Base-by-base conservation (phyloP, 257 asterid genomes). In the Catharanthus roseus region DNA sequence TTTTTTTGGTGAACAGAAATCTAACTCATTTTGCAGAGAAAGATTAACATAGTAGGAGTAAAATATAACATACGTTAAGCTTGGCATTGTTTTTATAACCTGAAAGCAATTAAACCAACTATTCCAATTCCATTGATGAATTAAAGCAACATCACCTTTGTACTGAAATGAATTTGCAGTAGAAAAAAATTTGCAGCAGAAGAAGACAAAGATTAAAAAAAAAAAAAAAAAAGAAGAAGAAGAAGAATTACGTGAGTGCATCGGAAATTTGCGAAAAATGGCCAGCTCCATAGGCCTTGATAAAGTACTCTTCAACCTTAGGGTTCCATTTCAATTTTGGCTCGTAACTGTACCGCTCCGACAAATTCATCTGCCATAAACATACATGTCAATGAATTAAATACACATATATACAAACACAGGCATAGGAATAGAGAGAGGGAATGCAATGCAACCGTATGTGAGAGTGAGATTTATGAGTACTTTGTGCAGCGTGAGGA, bases 261-360 rank as follows among this genome's bases (percentile, higher is more conserved):
- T 72, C 69, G 8, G 97, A 91, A 68, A 93, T 93, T 23, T 88
- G 83, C 50, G 89, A 80, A 70, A 93, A 93, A 80, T 88, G 97
- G 6, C 91, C 86, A 29, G 86, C 85, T 64, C 97, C 99, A 51
- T 91, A 95, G 55, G 93, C 97, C 78, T 89, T 83, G 56, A 82
- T 61, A 69, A 95, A 87, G 82, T 88, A 95, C 29, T 88, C 95
- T 78, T 95, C 95, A 63, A 95, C 95, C 76, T 81, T 77, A 65
- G 95, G 85, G 79, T 91, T 88, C 99, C 99, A 95, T 42, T 74
- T 80, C 78, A 95, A 82, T 44, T 78, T 79, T 44, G 99, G 96
- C 38, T 79, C 79, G 89, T 80, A 95, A 71, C 93, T 68, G 82
- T 88, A 91, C 51, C 97, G 89, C 67, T 88, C 86, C 39, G 90